Evolutionary conservation across 2,329 filamentous ascomycete species (phyloP), one percentile per base, ranked within the genome.

Genomic region (Pseudopithomyces maydicus): DNA sequence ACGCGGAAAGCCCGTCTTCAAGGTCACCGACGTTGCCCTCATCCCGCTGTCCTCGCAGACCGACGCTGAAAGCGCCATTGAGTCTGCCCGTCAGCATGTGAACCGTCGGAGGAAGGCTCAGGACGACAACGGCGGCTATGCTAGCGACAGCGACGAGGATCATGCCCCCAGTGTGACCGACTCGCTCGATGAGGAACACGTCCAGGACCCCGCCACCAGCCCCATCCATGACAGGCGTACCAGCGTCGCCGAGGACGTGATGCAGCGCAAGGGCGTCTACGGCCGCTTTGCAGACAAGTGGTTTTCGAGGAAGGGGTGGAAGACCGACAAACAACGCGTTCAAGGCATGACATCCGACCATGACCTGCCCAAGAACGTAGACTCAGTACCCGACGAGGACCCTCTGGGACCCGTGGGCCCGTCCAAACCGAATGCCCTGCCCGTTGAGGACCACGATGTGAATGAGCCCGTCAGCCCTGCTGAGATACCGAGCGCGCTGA

Each of bases 201-300:
- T 71, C 32, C 74, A 70, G 46, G 70, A 72, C 39, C 56, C 69
- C 2, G 57, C 71, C 22, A 73, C 69, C 2, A 69, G 66, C 5
- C 71, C 71, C 43, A 65, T 57, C 49, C 61, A 59, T 2, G 58
- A 68, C 61, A 70, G 51, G 29, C 63, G 62, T 23, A 73, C 73
- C 14, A 92, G 88, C 64, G 88, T 97, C 57, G 92, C 90, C 0
- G 88, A 96, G 74, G 91, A 98, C 78, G 93, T 98, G 1, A 94
- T 97, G 52, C 86, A 88, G 36, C 88, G 86, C 55, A 89, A 87
- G 65, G 92, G 93, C 0, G 88, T 88, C 61, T 98, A 97, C 74
- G 94, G 93, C 4, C 84, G 91, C 36, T 97, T 98, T 73, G 91
- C 94, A 0, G 86, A 92, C 61, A 88, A 89, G 57, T 99, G 95